These are phyloP conservation scores for Epichloe gansuensis DNA, from an alignment of 2,329 filamentous ascomycete species.

Conservation along the genomic window DNA sequence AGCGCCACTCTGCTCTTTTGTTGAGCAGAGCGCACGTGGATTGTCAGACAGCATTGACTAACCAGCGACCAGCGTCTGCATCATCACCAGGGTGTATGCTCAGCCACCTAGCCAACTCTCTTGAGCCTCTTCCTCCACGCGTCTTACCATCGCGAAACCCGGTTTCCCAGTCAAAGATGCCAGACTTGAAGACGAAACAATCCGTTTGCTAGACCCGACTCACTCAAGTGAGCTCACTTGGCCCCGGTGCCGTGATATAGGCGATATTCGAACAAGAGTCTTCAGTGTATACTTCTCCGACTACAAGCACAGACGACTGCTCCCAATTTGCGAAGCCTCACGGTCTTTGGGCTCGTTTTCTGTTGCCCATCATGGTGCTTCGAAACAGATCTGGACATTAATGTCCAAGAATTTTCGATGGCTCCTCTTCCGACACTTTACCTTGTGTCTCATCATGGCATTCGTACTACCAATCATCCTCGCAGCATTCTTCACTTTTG, in stretches of 20 bases:
- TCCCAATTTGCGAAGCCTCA: not conserved
- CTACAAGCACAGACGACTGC: too few species aligned
- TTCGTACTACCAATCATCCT: conserved; percentile 48
- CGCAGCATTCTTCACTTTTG: conserved; percentile 52
- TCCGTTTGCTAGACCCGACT: not conserved
- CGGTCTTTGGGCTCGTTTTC: not conserved
- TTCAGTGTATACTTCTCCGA: too few species aligned
- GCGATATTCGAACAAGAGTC: too few species aligned
- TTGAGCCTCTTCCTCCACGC: too few species aligned
- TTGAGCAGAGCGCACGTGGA: not conserved
- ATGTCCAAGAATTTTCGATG: conserved; percentile 51
- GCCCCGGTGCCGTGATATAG: not conserved
- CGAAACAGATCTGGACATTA: conserved; percentile 48
- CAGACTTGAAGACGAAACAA: not conserved
- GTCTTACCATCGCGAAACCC: too few species aligned
- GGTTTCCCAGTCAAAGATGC: too few species aligned
- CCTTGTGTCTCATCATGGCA: conserved; percentile 42
- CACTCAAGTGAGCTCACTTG: not conserved
- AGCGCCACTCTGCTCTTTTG: not conserved
- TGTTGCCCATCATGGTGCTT: conserved; percentile 31
- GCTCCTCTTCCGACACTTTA: conserved; percentile 39
- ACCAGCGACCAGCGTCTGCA: not conserved
- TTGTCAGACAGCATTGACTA: too few species aligned
- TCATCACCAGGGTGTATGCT: not conserved
- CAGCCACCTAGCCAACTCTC: too few species aligned